phyloP scores from a whole-genome alignment of 352 stramenopile species.

The Phytophthora pinifolia region DNA sequence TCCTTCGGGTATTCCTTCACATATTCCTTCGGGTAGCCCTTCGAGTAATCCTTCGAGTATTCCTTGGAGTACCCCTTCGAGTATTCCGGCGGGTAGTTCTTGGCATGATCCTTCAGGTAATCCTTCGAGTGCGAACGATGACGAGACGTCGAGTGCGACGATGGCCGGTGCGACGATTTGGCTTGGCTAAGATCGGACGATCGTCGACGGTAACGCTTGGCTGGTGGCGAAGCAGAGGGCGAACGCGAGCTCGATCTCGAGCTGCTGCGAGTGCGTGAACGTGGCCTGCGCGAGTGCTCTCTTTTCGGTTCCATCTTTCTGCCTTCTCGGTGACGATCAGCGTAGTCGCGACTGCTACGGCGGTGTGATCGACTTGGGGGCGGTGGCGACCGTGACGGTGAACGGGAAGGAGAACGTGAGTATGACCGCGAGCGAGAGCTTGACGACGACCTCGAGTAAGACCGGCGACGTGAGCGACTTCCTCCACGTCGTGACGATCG shows the following conservation, averaged over 20 bases:
- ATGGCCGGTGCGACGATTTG: conserved; percentile 22
- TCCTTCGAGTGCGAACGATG: conserved; percentile 25
- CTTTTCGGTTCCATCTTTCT: conserved; percentile 21
- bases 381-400: conserved; percentile 25
- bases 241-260: conserved; percentile 49
- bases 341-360: conserved; percentile 28
- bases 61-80: conserved; percentile 3
- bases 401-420: conserved; percentile 31
- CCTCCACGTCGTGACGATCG: conserved; percentile 30
- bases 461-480: conserved; percentile 32
- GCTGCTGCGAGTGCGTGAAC: conserved; percentile 33
- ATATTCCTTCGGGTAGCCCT: conserved; percentile 12
- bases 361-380: conserved; percentile 19
- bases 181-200: conserved; percentile 25
- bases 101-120: conserved; percentile 18
- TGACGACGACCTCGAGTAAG: conserved; percentile 41
- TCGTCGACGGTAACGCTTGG: conserved; percentile 31
- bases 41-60: conserved; percentile 15
- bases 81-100: conserved; percentile 13
- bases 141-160: conserved; percentile 22
- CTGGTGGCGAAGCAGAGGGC: conserved; percentile 22
- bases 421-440: conserved; percentile 45
- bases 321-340: conserved; percentile 15
- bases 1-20: conserved; percentile 19
- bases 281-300: conserved; percentile 26